Percentiles rank a stretch among this genome's conserved stretches.
These are phyloP conservation scores for Solanum dulcamara DNA, from an alignment of 257 asterid species.

Conservation along the genomic window DNA sequence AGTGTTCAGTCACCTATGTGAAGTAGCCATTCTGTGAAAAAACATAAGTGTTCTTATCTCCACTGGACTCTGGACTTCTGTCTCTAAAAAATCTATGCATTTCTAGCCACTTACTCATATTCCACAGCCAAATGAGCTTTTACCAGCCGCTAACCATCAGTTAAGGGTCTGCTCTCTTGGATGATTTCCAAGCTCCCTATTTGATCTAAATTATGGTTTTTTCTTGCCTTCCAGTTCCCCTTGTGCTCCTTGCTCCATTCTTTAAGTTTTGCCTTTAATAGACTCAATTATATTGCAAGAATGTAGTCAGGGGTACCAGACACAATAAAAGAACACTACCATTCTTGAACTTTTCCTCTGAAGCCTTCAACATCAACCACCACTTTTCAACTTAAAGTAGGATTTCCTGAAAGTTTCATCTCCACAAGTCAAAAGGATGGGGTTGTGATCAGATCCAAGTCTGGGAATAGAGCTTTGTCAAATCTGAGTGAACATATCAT, in stretches of 20 bases:
- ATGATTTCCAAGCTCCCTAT: not conserved
- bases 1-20: not conserved
- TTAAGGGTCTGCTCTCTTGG: not conserved
- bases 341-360: not conserved
- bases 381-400: not conserved
- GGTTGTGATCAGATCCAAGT: not conserved
- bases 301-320: not conserved
- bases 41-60: not conserved
- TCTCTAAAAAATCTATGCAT: not conserved
- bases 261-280: not conserved
- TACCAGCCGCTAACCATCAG: not conserved
- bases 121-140: not conserved
- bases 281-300: not conserved
- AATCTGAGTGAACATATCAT: not conserved
- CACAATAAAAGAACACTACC: not conserved
- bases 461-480: not conserved
- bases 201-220: not conserved
- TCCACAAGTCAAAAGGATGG: not conserved
- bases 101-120: not conserved
- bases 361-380: not conserved
- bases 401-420: not conserved
- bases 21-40: not conserved
- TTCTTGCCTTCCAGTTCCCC: no score
- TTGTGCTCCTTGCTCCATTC: not conserved
- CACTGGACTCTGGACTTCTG: not conserved